Base-by-base conservation (phyloP, 1,284 basidiomycete species). In the Sanguinoderma infundibulare region DNA sequence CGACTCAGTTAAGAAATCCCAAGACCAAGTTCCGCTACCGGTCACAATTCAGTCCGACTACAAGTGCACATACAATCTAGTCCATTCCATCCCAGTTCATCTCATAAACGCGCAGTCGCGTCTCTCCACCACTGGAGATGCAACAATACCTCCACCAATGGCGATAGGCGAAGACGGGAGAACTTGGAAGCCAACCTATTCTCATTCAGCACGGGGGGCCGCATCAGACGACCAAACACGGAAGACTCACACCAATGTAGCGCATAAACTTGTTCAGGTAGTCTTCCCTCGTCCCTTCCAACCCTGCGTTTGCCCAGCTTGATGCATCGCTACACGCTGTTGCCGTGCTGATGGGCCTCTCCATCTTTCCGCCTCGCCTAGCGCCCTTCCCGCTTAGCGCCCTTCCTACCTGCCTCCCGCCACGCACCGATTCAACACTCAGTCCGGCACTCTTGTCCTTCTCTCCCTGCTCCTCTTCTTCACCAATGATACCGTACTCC, bases 241-340 rank as follows among this genome's bases (percentile, higher is more conserved):
- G 44, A 36, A 53, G 3, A 76, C 78, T 64, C 64, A 81, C 82
- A 66, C 82, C 82, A 46, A 83, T 81, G 66, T 79, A 77, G 20
- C 74, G 63, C 78, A 81, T 78, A 65, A 83, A 80, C 24, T 64
- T 73, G 60, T 82, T 82, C 51, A 84, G 22, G 22, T 62, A 39
- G 7, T 51, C 54, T 38, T 56, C 57, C 49, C 61, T 56, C 36
- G 32, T 30, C 35, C 46, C 56, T 9, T 28, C 44, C 30, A 40
- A n/a, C 3, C 50, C 55, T 75, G 57, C 47, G 32, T 61, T 35
- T 38, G 28, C 50, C 47, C 53, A 40, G 20, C 57, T 52, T n/a
- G 46, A 44, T 1, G 52, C 59, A 8, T 55, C 59, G 49, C 42
- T 52, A 8, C 17, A 36, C 14, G 36, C 22, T n/a, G 54, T 46